These are phyloP conservation scores for Xylaria acuta DNA, from an alignment of 495 filamentous ascomycete genomes.

Conservation along the genomic window DNA sequence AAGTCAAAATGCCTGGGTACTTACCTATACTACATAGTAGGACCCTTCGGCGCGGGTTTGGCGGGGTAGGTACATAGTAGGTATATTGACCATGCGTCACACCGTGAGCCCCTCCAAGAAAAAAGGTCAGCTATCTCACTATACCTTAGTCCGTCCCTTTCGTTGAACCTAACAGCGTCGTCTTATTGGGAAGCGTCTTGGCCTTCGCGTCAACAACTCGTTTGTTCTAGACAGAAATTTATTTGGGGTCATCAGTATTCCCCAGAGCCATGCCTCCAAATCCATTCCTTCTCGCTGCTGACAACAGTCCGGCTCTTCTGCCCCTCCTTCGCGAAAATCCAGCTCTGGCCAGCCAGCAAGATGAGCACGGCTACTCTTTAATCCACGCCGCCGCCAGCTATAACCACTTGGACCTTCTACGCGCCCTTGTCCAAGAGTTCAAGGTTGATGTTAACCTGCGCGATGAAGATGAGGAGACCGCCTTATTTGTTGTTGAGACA, in stretches of 20 bases:
- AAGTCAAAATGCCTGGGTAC: not conserved
- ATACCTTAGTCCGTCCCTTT: not conserved
- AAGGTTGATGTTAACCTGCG: conserved; percentile 76
- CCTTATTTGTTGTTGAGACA: conserved; percentile 83
- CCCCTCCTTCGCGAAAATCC: conserved; percentile 71
- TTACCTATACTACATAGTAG: not conserved
- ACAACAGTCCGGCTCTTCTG: conserved; percentile 70
- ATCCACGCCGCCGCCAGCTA: conserved; percentile 94
- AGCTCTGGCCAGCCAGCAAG: conserved; percentile 69
- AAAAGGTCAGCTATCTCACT: conserved; percentile 6
- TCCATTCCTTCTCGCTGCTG: conserved; percentile 78
- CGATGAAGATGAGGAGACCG: conserved; percentile 91
- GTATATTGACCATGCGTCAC: conserved; percentile 18
- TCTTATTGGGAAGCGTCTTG: not conserved
- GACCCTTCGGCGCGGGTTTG: not conserved
- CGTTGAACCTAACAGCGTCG: not conserved
- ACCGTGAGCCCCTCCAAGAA: conserved; percentile 19
- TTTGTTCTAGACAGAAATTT: not conserved
- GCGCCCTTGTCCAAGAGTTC: conserved; percentile 76
- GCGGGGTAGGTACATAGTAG: conserved; percentile 16
- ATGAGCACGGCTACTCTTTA: conserved; percentile 87
- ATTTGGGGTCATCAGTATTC: not conserved
- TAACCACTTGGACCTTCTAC: conserved; percentile 80
- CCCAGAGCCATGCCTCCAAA: conserved; percentile 60
- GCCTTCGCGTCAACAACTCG: too few species aligned